Evolutionary conservation across 2,329 filamentous ascomycete species (phyloP).

Genomic region (Plectosphaerella plurivora): DNA sequence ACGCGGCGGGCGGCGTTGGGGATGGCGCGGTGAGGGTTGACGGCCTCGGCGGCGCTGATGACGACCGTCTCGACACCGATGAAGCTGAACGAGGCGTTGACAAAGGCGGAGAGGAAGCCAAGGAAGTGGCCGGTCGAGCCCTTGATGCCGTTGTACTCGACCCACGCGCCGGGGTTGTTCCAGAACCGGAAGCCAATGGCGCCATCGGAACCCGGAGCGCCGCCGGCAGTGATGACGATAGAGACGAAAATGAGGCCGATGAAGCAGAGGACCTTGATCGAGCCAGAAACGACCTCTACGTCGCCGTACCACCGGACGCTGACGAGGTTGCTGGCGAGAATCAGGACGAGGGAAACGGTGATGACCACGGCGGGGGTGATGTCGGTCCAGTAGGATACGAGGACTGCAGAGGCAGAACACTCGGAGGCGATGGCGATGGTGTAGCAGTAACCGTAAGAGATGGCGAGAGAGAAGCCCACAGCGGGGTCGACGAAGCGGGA

Average conservation of each 20-base stretch:
- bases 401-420: constrained; percentile 37
- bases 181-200: constrained; percentile 60
- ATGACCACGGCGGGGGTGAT: constrained; percentile 54
- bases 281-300: constrained; percentile 69
- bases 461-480: constrained; percentile 33
- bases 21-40: constrained; percentile 17
- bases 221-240: constrained; percentile 64
- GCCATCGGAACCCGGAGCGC: constrained; percentile 50
- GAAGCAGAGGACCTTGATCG: constrained; percentile 69
- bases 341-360: constrained; percentile 42
- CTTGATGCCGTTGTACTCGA: constrained; percentile 39
- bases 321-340: constrained; percentile 61
- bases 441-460: constrained; percentile 41
- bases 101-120: constrained; percentile 15
- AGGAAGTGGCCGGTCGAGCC: constrained; percentile 48
- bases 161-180: constrained; percentile 51
- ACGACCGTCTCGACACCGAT: constrained; percentile 22
- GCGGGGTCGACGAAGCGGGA: constrained; percentile 20
- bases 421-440: constrained; percentile 40
- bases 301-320: constrained; percentile 73
- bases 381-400: constrained; percentile 35
- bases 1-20: constrained; percentile 18
- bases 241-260: constrained; percentile 73
- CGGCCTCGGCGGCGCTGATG: constrained; percentile 17
- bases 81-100: constrained; percentile 9